Percentiles rank a stretch among this genome's conserved stretches.
Conservation (phyloP, 768 basidiomycete genomes). For the Gyrodon lividus region DNA sequence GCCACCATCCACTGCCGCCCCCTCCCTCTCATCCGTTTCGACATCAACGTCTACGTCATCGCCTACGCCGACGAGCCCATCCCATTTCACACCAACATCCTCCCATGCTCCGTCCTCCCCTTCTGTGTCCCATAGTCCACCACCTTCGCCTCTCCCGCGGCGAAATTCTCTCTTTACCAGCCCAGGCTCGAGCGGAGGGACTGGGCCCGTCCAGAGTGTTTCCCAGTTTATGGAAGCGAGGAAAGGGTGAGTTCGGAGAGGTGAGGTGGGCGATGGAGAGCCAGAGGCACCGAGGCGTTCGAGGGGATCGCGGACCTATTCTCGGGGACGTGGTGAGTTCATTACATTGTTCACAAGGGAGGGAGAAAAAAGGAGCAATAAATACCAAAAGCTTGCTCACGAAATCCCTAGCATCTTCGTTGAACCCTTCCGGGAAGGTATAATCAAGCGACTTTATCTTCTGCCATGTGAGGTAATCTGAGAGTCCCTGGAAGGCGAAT, state of each 20-base stretch:
- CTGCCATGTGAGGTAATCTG: conserved; percentile 93
- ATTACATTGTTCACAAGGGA: neutral
- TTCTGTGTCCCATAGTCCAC: conserved; percentile 18
- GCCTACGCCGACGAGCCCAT: conserved; percentile 38
- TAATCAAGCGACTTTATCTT: conserved; percentile 90
- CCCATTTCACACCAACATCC: conserved; percentile 55
- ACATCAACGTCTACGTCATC: conserved; percentile 24
- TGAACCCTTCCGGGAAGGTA: conserved; percentile 83
- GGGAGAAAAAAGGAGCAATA: neutral
- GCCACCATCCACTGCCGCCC: conserved; percentile 2
- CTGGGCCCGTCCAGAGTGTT: conserved; percentile 61
- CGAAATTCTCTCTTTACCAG: conserved; percentile 47
- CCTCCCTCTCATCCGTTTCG: conserved; percentile 8
- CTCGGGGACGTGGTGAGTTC: conserved; percentile 8
- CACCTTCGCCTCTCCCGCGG: conserved; percentile 1
- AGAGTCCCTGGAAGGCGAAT: conserved; percentile 88
- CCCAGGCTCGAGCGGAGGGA: conserved; percentile 59
- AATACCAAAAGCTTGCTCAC: conserved; percentile 72
- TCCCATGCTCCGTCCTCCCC: conserved; percentile 43
- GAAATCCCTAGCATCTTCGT: conserved; percentile 77
- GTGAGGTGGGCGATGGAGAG: conserved; percentile 36
- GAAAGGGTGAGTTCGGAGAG: conserved; percentile 62
- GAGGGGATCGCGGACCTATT: conserved; percentile 57
- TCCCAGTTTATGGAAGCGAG: conserved; percentile 60
- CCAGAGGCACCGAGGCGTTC: conserved; percentile 58